phyloP scores from a whole-genome alignment of 1,284 basidiomycete species.

The Retiboletus flavoniger region DNA sequence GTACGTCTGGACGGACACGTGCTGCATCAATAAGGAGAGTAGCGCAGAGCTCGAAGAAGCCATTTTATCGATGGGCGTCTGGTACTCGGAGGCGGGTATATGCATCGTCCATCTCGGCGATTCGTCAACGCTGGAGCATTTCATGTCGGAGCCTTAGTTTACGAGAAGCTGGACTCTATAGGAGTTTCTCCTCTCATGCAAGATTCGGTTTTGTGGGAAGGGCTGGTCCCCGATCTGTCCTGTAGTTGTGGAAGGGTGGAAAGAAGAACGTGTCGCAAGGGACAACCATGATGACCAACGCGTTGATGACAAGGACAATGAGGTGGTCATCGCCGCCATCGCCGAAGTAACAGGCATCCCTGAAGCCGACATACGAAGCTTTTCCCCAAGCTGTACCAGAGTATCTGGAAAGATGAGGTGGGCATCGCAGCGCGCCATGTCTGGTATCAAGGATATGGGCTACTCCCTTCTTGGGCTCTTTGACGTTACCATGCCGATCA shows the following conservation, averaged over 20 bases:
- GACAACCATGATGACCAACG: slow-evolving; percentile 19
- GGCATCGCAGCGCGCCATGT: slow-evolving; percentile 15
- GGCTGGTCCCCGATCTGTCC: slow-evolving; percentile 28
- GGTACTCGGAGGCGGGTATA: slow-evolving; percentile 26
- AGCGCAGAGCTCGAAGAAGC: slow-evolving; percentile 15
- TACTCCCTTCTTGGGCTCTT: slow-evolving; percentile 15
- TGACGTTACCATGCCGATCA: too few species aligned
- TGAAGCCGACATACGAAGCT: slow-evolving; percentile 27
- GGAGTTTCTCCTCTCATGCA: slow-evolving; percentile 27
- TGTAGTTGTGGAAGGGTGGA: slow-evolving; percentile 9
- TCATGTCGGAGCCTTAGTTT: too few species aligned
- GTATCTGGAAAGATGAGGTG: slow-evolving; percentile 15
- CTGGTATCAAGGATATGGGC: slow-evolving; percentile 23
- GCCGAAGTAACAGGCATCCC: slow-evolving; percentile 22
- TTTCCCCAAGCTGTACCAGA: slow-evolving; percentile 22
- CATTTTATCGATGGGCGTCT: slow-evolving; percentile 17
- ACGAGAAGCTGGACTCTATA: slow-evolving; percentile 24
- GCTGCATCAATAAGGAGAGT: slow-evolving; percentile 32
- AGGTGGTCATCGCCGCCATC: slow-evolving; percentile 16
- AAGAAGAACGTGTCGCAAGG: slow-evolving; percentile 16
- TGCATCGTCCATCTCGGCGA: slow-evolving; percentile 27
- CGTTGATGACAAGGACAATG: slow-evolving; percentile 29
- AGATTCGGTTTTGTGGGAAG: slow-evolving; percentile 28
- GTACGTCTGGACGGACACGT: slow-evolving; percentile 16
- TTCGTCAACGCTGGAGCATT: slow-evolving; percentile 7